Percentiles rank a stretch among this genome's conserved stretches.
phyloP scores from a whole-genome alignment of 2,329 filamentous ascomycete genomes.

The Cryoendolithus antarcticus region DNA sequence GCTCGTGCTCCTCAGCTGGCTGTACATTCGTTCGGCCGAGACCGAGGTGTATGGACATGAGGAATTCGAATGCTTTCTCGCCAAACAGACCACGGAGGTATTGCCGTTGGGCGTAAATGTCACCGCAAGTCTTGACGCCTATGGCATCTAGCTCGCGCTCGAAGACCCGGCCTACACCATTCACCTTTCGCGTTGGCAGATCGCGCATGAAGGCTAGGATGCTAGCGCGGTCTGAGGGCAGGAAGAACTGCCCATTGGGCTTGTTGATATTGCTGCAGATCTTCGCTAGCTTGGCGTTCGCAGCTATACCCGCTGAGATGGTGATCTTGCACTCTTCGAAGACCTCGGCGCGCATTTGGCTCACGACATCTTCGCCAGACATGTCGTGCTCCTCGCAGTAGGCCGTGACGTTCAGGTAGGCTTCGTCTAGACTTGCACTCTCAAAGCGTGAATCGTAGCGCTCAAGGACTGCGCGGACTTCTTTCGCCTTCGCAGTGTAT shows the following conservation, averaged over 20 bases:
- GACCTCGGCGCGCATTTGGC: slow-evolving; percentile 66
- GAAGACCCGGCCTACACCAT: slow-evolving; percentile 86
- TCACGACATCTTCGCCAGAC: slow-evolving; percentile 59
- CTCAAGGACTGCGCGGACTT: slow-evolving; percentile 69
- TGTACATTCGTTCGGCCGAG: slow-evolving; percentile 75
- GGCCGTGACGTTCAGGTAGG: slow-evolving; percentile 82
- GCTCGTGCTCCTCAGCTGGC: slow-evolving; percentile 76
- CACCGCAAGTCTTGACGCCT: slow-evolving; percentile 76
- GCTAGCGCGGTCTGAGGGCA: slow-evolving; percentile 57
- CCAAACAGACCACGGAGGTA: slow-evolving; percentile 71
- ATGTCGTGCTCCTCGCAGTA: slow-evolving; percentile 63
- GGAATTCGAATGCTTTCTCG: slow-evolving; percentile 78
- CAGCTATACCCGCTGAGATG: slow-evolving; percentile 89
- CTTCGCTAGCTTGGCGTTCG: slow-evolving; percentile 87
- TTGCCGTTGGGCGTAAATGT: slow-evolving; percentile 67
- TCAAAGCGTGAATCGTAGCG: slow-evolving; percentile 84
- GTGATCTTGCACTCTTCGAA: slow-evolving; percentile 68
- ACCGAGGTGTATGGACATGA: slow-evolving; percentile 74
- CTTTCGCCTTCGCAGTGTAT: slow-evolving; percentile 78
- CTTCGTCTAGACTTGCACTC: slow-evolving; percentile 89
- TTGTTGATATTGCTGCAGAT: slow-evolving; percentile 95
- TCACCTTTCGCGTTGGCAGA: slow-evolving; percentile 79
- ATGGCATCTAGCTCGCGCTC: slow-evolving; percentile 83
- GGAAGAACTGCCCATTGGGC: slow-evolving; percentile 78
- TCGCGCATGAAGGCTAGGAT: slow-evolving; percentile 80